A percentile compares a stretch with the other conserved stretches of the same genome.
phyloP scores from a whole-genome alignment of 345 rosid genomes.

The Barbarea vulgaris region DNA sequence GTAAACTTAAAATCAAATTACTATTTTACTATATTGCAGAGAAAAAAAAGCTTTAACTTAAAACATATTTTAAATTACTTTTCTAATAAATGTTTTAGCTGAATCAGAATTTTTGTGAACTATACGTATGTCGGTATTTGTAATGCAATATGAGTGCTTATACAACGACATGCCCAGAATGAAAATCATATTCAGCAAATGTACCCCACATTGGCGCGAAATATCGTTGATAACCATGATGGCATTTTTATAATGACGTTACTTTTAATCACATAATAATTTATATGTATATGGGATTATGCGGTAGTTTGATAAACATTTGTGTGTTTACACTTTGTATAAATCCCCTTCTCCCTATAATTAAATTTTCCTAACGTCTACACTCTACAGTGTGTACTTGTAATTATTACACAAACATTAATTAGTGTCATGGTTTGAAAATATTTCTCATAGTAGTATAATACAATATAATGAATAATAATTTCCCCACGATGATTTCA shows the following conservation, averaged over 20 bases:
- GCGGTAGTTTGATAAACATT: conserved; percentile 7
- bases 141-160: conserved; percentile 20
- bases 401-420: background rate
- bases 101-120: background rate
- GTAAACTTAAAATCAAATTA: no score
- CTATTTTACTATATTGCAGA: background rate
- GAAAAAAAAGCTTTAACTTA: background rate
- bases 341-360: background rate
- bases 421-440: background rate
- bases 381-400: background rate
- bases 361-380: background rate
- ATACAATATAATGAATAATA: background rate
- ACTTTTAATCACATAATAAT: background rate
- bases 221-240: background rate
- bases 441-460: background rate
- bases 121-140: background rate
- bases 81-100: background rate
- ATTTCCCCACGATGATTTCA: background rate
- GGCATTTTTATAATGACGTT: background rate
- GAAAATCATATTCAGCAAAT: background rate
- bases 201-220: conserved; percentile 15
- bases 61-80: background rate
- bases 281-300: background rate
- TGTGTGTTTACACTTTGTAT: conserved; percentile 13
- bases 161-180: conserved; percentile 5